Conservation (phyloP, 2,329 filamentous ascomycete genomes). For the Aschersonia sp. region DNA sequence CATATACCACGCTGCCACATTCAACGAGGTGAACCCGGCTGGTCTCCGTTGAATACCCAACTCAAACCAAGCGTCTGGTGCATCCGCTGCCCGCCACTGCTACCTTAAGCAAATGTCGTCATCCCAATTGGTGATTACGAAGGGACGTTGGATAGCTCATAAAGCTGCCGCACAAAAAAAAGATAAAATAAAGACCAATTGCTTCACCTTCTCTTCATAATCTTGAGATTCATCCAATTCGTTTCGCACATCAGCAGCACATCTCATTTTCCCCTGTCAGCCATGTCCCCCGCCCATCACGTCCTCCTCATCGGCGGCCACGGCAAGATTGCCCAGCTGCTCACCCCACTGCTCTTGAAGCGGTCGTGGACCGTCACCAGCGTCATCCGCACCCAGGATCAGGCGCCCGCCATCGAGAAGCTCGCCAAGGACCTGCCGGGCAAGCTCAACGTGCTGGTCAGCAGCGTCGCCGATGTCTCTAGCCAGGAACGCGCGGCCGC, state of each 20-base stretch:
- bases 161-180: too few species aligned
- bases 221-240: too few species aligned
- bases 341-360: slow-evolving; percentile 63
- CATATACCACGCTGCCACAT: too few species aligned
- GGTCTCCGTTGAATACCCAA: background rate
- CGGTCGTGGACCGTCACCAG: slow-evolving; percentile 66
- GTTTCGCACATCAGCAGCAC: too few species aligned
- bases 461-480: slow-evolving; percentile 57
- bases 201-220: too few species aligned
- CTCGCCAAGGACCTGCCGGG: slow-evolving; percentile 44
- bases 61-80: too few species aligned
- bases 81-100: too few species aligned
- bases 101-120: background rate
- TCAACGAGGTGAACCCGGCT: too few species aligned
- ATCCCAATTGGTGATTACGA: background rate
- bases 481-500: slow-evolving; percentile 43
- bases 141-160: background rate
- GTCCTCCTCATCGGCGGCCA: slow-evolving; percentile 70
- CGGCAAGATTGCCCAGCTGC: slow-evolving; percentile 60
- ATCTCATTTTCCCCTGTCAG: background rate
- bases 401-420: slow-evolving; percentile 47
- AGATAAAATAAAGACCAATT: too few species aligned
- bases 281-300: slow-evolving; percentile 23
- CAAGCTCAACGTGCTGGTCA: slow-evolving; percentile 53
- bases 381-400: slow-evolving; percentile 59